These are phyloP conservation scores for Termitomyces sp. DNA, from an alignment of 768 basidiomycete genomes.

Conservation along the genomic window DNA sequence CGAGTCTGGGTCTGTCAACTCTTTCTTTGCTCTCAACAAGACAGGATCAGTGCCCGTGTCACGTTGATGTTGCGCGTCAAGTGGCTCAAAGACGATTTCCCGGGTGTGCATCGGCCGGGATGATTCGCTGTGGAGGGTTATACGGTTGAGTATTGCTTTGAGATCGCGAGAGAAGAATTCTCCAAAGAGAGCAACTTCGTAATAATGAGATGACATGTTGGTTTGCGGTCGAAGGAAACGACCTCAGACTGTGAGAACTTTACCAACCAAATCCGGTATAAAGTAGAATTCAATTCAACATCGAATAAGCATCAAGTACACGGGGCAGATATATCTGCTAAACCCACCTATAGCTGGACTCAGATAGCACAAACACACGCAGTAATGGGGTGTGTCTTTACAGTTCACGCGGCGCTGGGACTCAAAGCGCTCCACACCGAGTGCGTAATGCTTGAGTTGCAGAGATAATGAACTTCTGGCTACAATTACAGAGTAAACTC, in stretches of 20 bases:
- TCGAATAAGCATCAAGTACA: background rate
- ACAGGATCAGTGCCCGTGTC: constrained; percentile 62
- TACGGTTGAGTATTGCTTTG: constrained; percentile 69
- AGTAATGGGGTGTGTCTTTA: background rate
- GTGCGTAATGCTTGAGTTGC: background rate
- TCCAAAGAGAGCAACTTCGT: constrained; percentile 79
- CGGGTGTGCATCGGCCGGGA: constrained; percentile 66
- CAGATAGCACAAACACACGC: background rate
- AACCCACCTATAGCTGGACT: background rate
- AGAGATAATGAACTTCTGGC: background rate
- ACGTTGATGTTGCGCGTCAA: constrained; percentile 58
- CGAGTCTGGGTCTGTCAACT: constrained; percentile 54
- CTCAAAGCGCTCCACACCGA: background rate
- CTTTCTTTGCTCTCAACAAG: constrained; percentile 68
- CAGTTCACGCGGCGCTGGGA: background rate
- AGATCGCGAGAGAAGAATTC: constrained; percentile 78
- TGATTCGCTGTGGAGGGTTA: constrained; percentile 78
- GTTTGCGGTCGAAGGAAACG: background rate
- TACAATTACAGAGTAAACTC: background rate
- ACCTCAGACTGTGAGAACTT: background rate
- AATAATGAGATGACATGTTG: constrained; percentile 51
- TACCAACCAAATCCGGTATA: background rate
- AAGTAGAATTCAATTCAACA: too few species aligned
- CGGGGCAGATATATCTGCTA: background rate
- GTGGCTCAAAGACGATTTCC: constrained; percentile 78